Base-by-base conservation (phyloP, 2,329 filamentous ascomycete genomes). In the Penicillium freii region DNA sequence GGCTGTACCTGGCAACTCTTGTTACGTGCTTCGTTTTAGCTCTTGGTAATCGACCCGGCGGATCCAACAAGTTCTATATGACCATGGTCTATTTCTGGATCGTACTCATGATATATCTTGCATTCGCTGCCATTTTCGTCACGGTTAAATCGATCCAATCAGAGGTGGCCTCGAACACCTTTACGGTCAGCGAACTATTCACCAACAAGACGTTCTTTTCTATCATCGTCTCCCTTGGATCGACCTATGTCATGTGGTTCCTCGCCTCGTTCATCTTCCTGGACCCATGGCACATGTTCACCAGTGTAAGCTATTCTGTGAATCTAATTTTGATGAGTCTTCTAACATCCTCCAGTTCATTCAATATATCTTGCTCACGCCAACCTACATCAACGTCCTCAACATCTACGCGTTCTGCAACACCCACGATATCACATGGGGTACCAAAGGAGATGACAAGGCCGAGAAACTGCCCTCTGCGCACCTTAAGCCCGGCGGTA, bases 321-420 rank as follows among this genome's bases (percentile, higher is more conserved):
- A 1, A 21, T 13, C 6, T 29, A 6, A 33, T 25, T 13, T 27
- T 11, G 44, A 6, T 19, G 5, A 8, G 31, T 19, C 45, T 19
- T 10, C 56, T 57, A 50, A 51, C 31, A 9, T 8, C 2, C 3
- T 3, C 15, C n/a, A 89, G 57, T 91, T 97, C 75, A 75, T 92
- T 48, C 94, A 97, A 83, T 99, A 99, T 75, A 87, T 97, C 67
- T 85, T 97, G 42, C 83, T 99, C 57, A 96, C 92, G 0, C 94
- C 94, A 0, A 96, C 92, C 0, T 99, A 96, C 78, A 95, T 95
- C 80, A 99, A 97, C 77, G 92, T 97, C 58, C 87, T 99, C 69
- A 99, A 97, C 80, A 94, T 99, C 56, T 99, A 97, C 77, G 93
- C 93, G 60, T 99, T 99, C 78, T 97, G 92, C 78, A 97, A 97